Evolutionary conservation across 2,329 filamentous ascomycete genomes (phyloP).

Genomic region (Fusarium foetens): DNA sequence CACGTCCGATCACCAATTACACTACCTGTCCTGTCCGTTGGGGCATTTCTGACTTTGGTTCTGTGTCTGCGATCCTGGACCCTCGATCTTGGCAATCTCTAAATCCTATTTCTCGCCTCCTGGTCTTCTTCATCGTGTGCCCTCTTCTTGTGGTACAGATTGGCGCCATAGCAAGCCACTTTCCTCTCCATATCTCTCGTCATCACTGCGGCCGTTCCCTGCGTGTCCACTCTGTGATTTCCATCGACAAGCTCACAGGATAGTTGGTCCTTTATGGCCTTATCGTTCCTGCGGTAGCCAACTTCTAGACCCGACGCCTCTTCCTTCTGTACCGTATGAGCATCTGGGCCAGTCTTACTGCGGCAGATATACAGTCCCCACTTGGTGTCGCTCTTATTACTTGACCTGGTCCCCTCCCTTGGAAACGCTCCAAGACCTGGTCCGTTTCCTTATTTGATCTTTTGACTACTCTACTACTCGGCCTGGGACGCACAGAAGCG

Average conservation of each 20-base stretch:
- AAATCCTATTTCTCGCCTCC: slow-evolving; percentile 18
- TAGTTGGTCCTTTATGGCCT: slow-evolving; percentile 21
- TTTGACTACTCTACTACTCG: slow-evolving; percentile 21
- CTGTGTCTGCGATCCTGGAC: slow-evolving; percentile 18
- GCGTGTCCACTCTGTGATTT: slow-evolving; percentile 6
- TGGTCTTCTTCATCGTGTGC: not conserved
- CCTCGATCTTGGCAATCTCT: slow-evolving; percentile 16
- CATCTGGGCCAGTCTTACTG: slow-evolving; percentile 33
- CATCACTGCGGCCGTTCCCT: slow-evolving; percentile 13
- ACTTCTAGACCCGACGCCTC: slow-evolving; percentile 43
- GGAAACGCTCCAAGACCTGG: slow-evolving; percentile 16
- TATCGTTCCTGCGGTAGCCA: slow-evolving; percentile 32
- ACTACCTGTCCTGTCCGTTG: slow-evolving; percentile 18
- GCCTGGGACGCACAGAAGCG: slow-evolving; percentile 36
- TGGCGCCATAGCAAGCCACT: slow-evolving; percentile 34
- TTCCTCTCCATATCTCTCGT: slow-evolving; percentile 25
- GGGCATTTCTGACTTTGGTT: slow-evolving; percentile 21
- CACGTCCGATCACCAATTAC: slow-evolving; percentile 23
- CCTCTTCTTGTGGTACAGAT: slow-evolving; percentile 7
- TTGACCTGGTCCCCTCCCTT: slow-evolving; percentile 35
- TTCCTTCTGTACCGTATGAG: slow-evolving; percentile 37
- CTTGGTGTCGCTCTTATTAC: slow-evolving; percentile 36
- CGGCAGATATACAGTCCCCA: slow-evolving; percentile 31
- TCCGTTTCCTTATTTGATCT: slow-evolving; percentile 12
- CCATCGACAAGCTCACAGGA: slow-evolving; percentile 5